Conservation (phyloP, 768 basidiomycete genomes). For the Suillus subluteus region DNA sequence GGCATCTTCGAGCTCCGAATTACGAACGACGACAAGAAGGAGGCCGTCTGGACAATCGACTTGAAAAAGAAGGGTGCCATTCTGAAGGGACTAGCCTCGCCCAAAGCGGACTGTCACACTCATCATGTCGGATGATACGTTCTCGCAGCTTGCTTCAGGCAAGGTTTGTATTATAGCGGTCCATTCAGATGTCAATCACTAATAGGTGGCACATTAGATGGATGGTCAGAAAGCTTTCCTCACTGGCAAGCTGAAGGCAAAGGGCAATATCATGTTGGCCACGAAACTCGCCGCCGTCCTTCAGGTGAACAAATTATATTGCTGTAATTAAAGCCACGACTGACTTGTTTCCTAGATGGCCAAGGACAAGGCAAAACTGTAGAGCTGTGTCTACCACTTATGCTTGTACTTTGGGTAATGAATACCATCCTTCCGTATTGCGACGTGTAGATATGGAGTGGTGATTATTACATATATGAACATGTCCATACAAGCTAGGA, state of each 20-base stretch:
- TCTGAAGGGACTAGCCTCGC: constrained; percentile 61
- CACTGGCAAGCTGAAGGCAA: constrained; percentile 92
- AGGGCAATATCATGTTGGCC: constrained; percentile 91
- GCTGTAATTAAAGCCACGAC: constrained; percentile 1
- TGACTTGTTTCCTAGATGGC: constrained; percentile 27
- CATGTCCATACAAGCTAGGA: constrained; percentile 3
- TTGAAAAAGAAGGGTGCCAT: constrained; percentile 82
- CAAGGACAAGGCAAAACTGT: constrained; percentile 47
- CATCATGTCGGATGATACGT: constrained; percentile 75
- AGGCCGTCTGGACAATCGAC: constrained; percentile 89
- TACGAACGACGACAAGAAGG: constrained; percentile 71
- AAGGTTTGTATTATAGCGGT: constrained; percentile 51
- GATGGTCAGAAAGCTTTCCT: constrained; percentile 97
- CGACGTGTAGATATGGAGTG: constrained; percentile 18
- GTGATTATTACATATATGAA: constrained; percentile 20
- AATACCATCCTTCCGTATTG: neutral
- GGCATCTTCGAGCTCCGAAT: constrained; percentile 88
- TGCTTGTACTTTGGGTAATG: constrained; percentile 7
- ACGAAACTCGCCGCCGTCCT: constrained; percentile 88
- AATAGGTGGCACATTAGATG: constrained; percentile 44
- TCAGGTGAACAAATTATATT: constrained; percentile 53
- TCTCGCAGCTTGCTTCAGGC: constrained; percentile 69
- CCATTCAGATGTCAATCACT: neutral
- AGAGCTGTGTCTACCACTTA: constrained; percentile 17
- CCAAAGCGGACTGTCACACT: constrained; percentile 86